Evolutionary conservation across 805 yeast genomes (phyloP).

Genomic region (Pichia californica): DNA sequence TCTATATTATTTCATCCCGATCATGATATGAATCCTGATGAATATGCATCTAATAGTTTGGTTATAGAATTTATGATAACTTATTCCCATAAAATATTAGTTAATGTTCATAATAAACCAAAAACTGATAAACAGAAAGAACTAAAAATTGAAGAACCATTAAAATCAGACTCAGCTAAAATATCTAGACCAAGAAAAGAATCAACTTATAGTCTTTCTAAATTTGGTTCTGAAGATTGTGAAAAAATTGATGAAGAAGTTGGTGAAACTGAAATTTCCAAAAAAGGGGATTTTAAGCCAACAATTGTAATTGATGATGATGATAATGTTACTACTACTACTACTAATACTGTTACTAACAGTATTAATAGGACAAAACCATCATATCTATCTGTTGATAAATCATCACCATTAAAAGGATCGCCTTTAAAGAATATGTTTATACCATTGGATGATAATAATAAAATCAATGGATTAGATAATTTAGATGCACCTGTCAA

Average conservation of each 20-base stretch:
- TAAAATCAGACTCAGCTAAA: too few relatives aligned
- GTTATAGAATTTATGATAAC: constrained; percentile 87
- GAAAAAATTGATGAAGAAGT: constrained; percentile 5
- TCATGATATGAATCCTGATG: constrained; percentile 89
- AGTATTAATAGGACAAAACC: background rate
- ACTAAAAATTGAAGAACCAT: background rate
- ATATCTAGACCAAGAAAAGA: background rate
- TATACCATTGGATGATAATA: background rate
- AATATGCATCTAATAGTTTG: constrained; percentile 77
- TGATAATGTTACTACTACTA: background rate
- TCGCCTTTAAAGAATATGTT: constrained; percentile 8
- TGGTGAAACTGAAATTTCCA: background rate
- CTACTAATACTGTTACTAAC: too few relatives aligned
- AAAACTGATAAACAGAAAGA: background rate
- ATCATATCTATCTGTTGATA: background rate
- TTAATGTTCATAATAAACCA: constrained; percentile 31
- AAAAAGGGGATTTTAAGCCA: too few relatives aligned
- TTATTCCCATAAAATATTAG: constrained; percentile 72
- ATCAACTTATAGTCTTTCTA: background rate
- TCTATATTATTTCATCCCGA: constrained; percentile 88
- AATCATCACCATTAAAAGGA: background rate
- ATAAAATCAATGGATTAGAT: background rate
- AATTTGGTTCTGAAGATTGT: background rate
- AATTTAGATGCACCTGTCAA: constrained; percentile 3
- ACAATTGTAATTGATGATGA: background rate